These are phyloP conservation scores for Colletotrichum sp. DNA, from an alignment of 2,329 filamentous ascomycete species.

Conservation along the genomic window DNA sequence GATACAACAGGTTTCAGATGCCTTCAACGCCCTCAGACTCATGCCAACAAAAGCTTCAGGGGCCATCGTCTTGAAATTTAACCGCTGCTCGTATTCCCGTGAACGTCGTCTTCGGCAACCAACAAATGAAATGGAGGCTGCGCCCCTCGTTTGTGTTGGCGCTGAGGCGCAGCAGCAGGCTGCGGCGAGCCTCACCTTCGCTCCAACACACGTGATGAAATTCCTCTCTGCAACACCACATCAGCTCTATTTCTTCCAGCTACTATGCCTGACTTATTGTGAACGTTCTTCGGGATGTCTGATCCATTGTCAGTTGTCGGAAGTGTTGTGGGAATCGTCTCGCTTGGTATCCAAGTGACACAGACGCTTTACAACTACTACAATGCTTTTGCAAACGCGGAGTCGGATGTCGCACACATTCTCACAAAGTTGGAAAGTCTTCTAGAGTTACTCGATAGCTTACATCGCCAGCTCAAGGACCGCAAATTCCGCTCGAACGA, in stretches of 20 bases:
- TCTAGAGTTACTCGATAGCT: constrained; percentile 26
- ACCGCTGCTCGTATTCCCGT: neutral
- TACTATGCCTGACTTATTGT: neutral
- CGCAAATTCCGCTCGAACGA: constrained; percentile 30
- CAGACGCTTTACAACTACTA: constrained; percentile 39
- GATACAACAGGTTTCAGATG: neutral
- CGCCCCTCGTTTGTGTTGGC: neutral
- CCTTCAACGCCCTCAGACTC: neutral
- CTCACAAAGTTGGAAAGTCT: constrained; percentile 29
- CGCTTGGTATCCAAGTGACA: constrained; percentile 38
- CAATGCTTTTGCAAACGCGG: constrained; percentile 28
- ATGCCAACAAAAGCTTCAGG: neutral
- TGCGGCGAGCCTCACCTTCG: neutral
- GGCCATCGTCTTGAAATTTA: neutral
- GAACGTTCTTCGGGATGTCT: neutral
- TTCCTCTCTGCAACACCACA: neutral
- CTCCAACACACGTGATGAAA: neutral
- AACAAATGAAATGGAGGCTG: neutral
- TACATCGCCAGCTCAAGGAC: constrained; percentile 14
- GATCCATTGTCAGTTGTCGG: constrained; percentile 24
- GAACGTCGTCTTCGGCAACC: neutral
- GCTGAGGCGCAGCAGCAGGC: neutral
- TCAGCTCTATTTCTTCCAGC: neutral
- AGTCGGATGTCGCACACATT: constrained; percentile 30
- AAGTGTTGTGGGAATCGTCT: constrained; percentile 36